Conservation (phyloP, 768 basidiomycete genomes). For the Tricholoma matsutake region DNA sequence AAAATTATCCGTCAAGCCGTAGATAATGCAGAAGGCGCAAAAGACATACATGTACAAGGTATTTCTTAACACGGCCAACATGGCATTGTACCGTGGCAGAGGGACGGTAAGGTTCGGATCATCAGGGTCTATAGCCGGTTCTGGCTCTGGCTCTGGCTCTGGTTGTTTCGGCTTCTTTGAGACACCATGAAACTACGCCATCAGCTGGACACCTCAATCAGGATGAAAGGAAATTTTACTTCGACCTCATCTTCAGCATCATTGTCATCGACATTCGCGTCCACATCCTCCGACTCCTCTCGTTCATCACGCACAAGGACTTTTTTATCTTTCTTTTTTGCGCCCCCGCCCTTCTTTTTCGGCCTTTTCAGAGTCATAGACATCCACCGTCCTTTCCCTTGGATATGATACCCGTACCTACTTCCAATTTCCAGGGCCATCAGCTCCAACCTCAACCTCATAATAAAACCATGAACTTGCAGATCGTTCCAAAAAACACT, state of each 20-base stretch:
- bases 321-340: constrained; percentile 38
- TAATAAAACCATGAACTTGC: constrained; percentile 36
- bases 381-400: constrained; percentile 75
- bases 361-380: constrained; percentile 73
- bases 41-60: constrained; percentile 76
- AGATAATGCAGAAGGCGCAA: neutral
- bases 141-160: constrained; percentile 24
- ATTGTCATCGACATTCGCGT: constrained; percentile 9
- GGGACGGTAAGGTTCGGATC: constrained; percentile 68
- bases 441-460: neutral
- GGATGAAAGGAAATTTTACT: neutral
- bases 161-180: neutral
- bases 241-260: neutral
- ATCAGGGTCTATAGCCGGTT: constrained; percentile 48
- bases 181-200: too few relatives aligned
- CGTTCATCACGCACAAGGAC: constrained; percentile 12
- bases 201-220: neutral
- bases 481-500: constrained; percentile 88
- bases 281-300: constrained; percentile 12
- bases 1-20: neutral
- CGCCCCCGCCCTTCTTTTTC: constrained; percentile 47
- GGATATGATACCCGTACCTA: constrained; percentile 77
- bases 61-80: constrained; percentile 82
- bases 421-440: neutral
- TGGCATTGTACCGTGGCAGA: constrained; percentile 78